phyloP scores from a whole-genome alignment of 768 basidiomycete genomes.

The Phylloporus scabripes region DNA sequence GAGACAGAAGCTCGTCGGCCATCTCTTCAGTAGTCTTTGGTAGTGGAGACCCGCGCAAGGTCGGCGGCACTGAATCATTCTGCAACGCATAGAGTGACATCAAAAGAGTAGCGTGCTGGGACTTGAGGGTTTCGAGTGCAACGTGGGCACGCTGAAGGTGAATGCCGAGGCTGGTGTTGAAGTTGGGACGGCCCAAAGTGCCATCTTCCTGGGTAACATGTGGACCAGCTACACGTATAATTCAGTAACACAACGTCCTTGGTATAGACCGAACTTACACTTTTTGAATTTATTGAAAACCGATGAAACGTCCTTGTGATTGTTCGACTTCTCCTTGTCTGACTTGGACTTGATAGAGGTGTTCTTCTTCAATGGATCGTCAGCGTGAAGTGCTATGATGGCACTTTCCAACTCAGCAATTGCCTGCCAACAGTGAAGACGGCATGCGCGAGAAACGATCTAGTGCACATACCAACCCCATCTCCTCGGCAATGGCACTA shows the following conservation, averaged over 20 bases:
- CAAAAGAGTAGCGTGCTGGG: conserved; percentile 51
- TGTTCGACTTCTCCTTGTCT: conserved; percentile 43
- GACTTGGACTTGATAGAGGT: conserved; percentile 31
- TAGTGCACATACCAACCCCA: conserved; percentile 48
- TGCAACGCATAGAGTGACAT: conserved; percentile 37
- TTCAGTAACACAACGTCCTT: neutral
- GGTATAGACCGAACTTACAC: conserved; percentile 32
- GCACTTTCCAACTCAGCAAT: conserved; percentile 55
- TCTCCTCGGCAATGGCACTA: conserved; percentile 55
- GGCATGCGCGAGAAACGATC: neutral
- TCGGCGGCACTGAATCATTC: conserved; percentile 24
- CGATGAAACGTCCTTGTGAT: conserved; percentile 26
- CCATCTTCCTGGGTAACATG: conserved; percentile 27
- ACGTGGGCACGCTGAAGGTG: conserved; percentile 41
- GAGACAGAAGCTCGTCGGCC: conserved; percentile 25
- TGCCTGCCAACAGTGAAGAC: conserved; percentile 35
- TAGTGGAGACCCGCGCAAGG: conserved; percentile 30
- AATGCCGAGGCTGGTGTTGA: conserved; percentile 15
- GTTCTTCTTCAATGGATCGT: conserved; percentile 32
- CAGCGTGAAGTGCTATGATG: conserved; percentile 39
- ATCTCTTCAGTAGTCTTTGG: conserved; percentile 49
- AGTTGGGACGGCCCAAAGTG: conserved; percentile 11
- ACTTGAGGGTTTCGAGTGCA: conserved; percentile 50
- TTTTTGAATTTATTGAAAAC: conserved; percentile 62
- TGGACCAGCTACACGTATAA: conserved; percentile 15